Percentiles rank a stretch among this genome's conserved stretches.
phyloP scores from a whole-genome alignment of 176 grass and related monocot species.

The Bothriochloa decipiens region DNA sequence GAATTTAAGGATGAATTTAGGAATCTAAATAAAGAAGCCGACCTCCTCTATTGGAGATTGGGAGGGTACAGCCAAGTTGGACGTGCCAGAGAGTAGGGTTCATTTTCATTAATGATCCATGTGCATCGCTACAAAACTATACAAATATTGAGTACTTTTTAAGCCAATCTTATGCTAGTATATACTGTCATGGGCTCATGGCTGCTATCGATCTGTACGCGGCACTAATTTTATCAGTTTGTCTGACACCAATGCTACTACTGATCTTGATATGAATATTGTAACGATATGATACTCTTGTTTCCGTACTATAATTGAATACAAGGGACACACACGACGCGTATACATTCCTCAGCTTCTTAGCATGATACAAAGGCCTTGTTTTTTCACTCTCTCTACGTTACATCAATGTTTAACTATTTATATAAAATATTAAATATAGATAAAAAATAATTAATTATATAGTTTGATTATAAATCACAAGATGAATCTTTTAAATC shows the following conservation, averaged over 20 bases:
- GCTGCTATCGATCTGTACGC: neutral
- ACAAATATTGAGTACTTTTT: constrained; percentile 14
- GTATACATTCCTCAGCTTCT: neutral
- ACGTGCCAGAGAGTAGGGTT: neutral
- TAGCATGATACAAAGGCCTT: too few relatives aligned
- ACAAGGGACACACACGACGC: neutral
- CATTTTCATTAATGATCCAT: constrained; percentile 49
- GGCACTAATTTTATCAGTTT: neutral
- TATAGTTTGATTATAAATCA: too few relatives aligned
- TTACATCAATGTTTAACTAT: too few relatives aligned
- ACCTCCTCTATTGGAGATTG: neutral
- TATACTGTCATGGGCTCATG: neutral
- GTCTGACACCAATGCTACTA: constrained; percentile 1
- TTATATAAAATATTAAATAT: too few relatives aligned
- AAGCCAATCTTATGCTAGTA: neutral
- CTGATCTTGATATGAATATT: neutral
- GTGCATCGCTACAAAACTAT: constrained; percentile 33
- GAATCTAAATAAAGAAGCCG: too few relatives aligned
- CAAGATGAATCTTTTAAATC: too few relatives aligned
- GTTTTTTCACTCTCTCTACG: too few relatives aligned
- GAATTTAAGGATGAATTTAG: too few relatives aligned
- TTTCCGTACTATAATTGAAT: neutral
- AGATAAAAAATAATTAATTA: too few relatives aligned
- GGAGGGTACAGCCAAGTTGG: constrained; percentile 44
- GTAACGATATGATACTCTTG: neutral